Evolutionary conservation across 805 yeast genomes (phyloP), one percentile per base, ranked within the genome.

Genomic region (Debaryomyces castellii): DNA sequence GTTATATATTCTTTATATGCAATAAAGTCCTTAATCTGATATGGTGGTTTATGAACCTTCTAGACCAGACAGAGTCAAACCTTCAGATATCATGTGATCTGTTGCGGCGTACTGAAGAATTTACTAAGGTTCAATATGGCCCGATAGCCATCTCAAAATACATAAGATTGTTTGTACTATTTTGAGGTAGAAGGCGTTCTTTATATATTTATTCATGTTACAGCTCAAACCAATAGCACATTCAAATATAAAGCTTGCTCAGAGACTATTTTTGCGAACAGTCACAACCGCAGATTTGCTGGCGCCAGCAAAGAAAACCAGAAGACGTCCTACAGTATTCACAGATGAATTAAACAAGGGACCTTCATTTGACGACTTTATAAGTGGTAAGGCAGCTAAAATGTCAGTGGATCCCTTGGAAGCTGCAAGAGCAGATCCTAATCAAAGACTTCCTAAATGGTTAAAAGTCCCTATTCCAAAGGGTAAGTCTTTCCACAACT

Each of bases 381-480:
- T 94, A 18, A 74, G 77, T 46, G 96, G 96, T 3, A 81, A 82
- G 47, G 97, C 96, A 1, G 79, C 87, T 2, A 78, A 80, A 35
- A 66, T 74, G 69, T 54, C 74, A 2, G 56, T 81, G 8, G 97
- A 91, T 69, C 96, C 96, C 2, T 75, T 91, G 28, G 89, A 83
- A 51, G 74, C 76, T 21, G 89, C 90, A 0, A 74, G 90, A 58
- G 77, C 74, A 41, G 88, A 83, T 50, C 82, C 85, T 4, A 74
- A 80, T 32, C 82, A 82, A 32, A 77, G 96, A 55, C 71, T 94
- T 46, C 99, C 99, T 2, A 72, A 81, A 39, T 94, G 99, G 99
- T 75, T 94, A 44, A 90, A 89, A 63, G 96, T 91, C 2, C 96
- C 96, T 2, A 92, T 94, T 51, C 99, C 99, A n/a, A 89, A 88